Base-by-base conservation (phyloP, 441 rosid species). In the Monsonia emarginata region DNA sequence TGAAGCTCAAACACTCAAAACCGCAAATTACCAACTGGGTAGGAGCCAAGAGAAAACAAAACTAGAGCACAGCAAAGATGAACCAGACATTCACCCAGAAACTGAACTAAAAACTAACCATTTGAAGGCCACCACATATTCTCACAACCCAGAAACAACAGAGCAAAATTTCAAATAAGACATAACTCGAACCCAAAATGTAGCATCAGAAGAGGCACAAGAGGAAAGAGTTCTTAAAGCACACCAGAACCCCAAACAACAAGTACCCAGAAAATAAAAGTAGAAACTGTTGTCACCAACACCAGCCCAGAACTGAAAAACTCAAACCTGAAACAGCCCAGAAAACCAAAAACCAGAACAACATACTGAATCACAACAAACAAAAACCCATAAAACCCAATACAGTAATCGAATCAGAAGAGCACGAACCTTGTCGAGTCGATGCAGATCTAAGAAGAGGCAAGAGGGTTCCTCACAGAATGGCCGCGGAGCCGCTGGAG, bases 401-500 rank as follows among this genome's bases (percentile, higher is more conserved):
- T 1, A 66, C 42, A 72, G 0, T 38, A 54, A n/a, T 50, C 61
- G 25, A 50, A 52, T 4, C 19, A 64, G 70, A 79, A 25, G 21
- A 63, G 50, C 69, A 72, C 71, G 42, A 65, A 86, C 85, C 83
- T 89, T 48, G 27, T 67, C 71, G 72, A 16, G 76, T 63, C 67
- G 76, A 69, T 73, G 75, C 79, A 77, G 85, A 84, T 78, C 82
- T 76, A 21, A 50, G 72, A 46, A 64, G 65, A 59, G 69, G 25
- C 4, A 54, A 27, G 38, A 56, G 40, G 36, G 11, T 5, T 21
- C 44, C 65, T 21, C 13, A 22, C 16, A 32, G 71, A 27, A n/a
- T n/a, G n/a, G 31, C 30, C 31, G 38, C 36, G 21, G n/a, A n/a
- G n/a, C n/a, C n/a, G 27, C 11, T 38, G 18, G 36, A 3, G 58